These are phyloP conservation scores for Copromyces sp. DNA, from an alignment of 495 filamentous ascomycete genomes.

Conservation along the genomic window DNA sequence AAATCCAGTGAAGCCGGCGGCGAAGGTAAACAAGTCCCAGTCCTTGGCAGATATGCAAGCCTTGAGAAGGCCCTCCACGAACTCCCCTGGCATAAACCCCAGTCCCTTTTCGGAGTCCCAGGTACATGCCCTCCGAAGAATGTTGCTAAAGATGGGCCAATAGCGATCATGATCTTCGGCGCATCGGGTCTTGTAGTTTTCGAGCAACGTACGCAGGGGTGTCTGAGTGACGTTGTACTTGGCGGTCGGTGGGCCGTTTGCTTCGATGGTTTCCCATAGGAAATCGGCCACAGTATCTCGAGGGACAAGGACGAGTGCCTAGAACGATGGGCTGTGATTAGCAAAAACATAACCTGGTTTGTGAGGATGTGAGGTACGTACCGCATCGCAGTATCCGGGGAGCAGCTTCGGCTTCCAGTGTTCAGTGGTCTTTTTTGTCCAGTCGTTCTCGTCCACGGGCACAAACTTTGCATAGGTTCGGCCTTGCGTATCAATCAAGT, in stretches of 20 bases:
- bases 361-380: too few relatives aligned
- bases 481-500: slow-evolving; percentile 6
- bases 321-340: not conserved
- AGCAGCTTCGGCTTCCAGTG: too few relatives aligned
- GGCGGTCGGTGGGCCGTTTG: not conserved
- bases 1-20: not conserved
- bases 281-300: slow-evolving; percentile 15
- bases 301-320: slow-evolving; percentile 13
- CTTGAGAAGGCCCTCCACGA: slow-evolving; percentile 4
- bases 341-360: too few relatives aligned
- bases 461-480: slow-evolving; percentile 1
- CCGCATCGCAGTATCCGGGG: too few relatives aligned
- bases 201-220: not conserved
- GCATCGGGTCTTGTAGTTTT: not conserved
- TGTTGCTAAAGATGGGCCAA: slow-evolving; percentile 5
- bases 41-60: slow-evolving; percentile 4
- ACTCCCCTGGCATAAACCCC: not conserved
- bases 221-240: not conserved
- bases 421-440: too few relatives aligned
- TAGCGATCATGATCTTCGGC: not conserved
- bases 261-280: slow-evolving; percentile 1
- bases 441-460: slow-evolving; percentile 1
- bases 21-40: slow-evolving; percentile 9
- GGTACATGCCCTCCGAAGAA: slow-evolving; percentile 7
- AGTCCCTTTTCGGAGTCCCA: slow-evolving; percentile 5